Evolutionary conservation across 2,329 filamentous ascomycete species (phyloP).

Genomic region (Tympanopsis confertula): DNA sequence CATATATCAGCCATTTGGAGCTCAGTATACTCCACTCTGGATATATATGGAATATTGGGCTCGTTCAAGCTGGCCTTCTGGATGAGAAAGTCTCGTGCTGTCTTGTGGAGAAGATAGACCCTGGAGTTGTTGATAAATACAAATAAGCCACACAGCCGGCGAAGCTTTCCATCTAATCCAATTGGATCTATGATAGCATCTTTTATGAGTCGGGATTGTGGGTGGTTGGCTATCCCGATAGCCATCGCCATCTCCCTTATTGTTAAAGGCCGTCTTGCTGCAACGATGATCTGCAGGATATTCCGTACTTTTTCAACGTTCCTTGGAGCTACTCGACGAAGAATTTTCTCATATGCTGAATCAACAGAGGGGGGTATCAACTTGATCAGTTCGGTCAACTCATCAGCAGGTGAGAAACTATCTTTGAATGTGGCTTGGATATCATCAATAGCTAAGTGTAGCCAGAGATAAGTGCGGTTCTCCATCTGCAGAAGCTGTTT

Average conservation of each 20-base stretch:
- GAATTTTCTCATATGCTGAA: constrained; percentile 14
- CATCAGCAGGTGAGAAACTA: constrained; percentile 5
- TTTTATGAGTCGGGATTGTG: constrained; percentile 1
- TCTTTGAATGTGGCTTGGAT: constrained; percentile 5
- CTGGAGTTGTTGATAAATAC: constrained; percentile 9
- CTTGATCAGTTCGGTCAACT: constrained; percentile 5
- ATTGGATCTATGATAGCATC: constrained; percentile 2
- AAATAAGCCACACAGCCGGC: constrained; percentile 12
- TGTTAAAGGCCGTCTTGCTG: constrained; percentile 10
- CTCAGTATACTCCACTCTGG: constrained; percentile 2
- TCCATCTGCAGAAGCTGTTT: constrained; percentile 8
- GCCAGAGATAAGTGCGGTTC: constrained; percentile 16
- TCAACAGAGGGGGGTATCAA: constrained; percentile 11
- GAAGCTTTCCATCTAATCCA: constrained; percentile 3
- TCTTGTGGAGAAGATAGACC: constrained; percentile 15
- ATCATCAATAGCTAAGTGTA: constrained; percentile 10
- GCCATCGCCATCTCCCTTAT: constrained; percentile 11
- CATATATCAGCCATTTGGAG: constrained; percentile 4
- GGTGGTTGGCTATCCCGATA: constrained; percentile 5
- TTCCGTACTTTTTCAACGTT: not conserved
- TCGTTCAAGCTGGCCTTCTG: not conserved
- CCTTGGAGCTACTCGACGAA: constrained; percentile 2
- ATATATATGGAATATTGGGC: not conserved
- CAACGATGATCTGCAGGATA: constrained; percentile 13
- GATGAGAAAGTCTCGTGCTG: constrained; percentile 13